Evolutionary conservation across 768 basidiomycete species (phyloP), one percentile per base, ranked within the genome.

Genomic region (Tylopilus vinaceipallidus): DNA sequence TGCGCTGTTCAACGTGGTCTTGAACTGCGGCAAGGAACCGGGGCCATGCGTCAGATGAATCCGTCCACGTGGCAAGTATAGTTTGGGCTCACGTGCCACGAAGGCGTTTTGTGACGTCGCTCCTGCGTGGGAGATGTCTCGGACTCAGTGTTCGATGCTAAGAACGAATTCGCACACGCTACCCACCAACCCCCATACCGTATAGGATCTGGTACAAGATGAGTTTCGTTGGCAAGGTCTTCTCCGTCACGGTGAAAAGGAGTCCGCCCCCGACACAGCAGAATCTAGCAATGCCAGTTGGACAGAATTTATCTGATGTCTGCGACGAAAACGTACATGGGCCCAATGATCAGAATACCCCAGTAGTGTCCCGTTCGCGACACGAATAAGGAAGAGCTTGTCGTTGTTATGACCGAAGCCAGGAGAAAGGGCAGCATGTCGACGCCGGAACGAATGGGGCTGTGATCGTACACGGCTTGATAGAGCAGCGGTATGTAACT

Each of bases 341-440:
- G 60, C 2, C 58, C 54, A 13, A 47, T 3, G 9, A 47, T 47
- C 16, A 61, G 42, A 12, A 55, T 35, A 23, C 44, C 13, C 56
- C 53, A 62, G 54, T 29, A 61, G 14, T 43, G 55, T 24, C 47
- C 51, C 14, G 39, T 47, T 33, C 45, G 50, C 37, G 53, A 59
- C 30, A 55, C 22, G 49, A 52, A 34, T 10, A 47, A 17, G 9
- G 56, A 50, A 10, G 45, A 39, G 26, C 36, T 6, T 10, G 56
- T 47, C 2, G 53, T 40, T 16, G 56, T 49, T 16, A 53, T n/a
- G 16, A 47, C 50, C 27, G 47, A 42, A 6, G 45, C 47, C 6
- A 63, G 32, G 17, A 63, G 19, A 42, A 56, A 60, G 7, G 62
- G 60, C 13, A 62, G 45, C 38, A 62, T 51, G 42, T 62, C 55